Conservation (phyloP, 23 red algal species). For the Gracilaria gracilis region DNA sequence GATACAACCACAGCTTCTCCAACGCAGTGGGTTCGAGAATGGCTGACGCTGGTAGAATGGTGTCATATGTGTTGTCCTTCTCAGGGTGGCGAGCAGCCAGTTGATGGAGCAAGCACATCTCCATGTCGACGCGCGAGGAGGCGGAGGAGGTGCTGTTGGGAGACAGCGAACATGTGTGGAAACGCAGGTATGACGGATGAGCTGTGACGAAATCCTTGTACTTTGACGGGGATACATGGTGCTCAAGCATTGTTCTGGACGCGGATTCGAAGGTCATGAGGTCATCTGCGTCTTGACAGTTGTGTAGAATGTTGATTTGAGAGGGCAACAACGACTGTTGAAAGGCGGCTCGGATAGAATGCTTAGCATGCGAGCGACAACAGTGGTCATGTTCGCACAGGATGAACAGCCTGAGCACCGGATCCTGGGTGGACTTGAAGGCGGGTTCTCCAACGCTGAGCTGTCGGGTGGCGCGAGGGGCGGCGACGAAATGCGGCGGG, state of each 20-base stretch:
- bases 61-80: slow-evolving; percentile 18
- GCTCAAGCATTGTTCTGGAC: slow-evolving; percentile 7
- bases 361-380: slow-evolving; percentile 3
- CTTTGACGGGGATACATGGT: background rate
- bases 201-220: slow-evolving; percentile 3
- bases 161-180: background rate
- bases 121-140: slow-evolving; percentile 15
- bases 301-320: slow-evolving; percentile 26
- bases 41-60: slow-evolving; percentile 4
- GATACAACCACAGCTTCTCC: slow-evolving; percentile 51
- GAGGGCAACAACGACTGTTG: slow-evolving; percentile 28
- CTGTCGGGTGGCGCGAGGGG: slow-evolving; percentile 30
- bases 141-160: background rate
- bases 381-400: slow-evolving; percentile 29
- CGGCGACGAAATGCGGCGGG: slow-evolving; percentile 24
- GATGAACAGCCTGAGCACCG: slow-evolving; percentile 23
- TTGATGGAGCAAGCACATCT: slow-evolving; percentile 23
- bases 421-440: slow-evolving; percentile 36
- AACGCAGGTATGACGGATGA: background rate
- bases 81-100: slow-evolving; percentile 5
- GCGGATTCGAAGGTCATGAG: slow-evolving; percentile 9
- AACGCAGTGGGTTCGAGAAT: slow-evolving; percentile 53
- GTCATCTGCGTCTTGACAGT: slow-evolving; percentile 8
- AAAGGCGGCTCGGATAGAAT: slow-evolving; percentile 12
- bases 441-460: background rate